These are phyloP conservation scores for Pseudogymnoascus sp. DNA, from an alignment of 2,329 filamentous ascomycete genomes.

Conservation along the genomic window DNA sequence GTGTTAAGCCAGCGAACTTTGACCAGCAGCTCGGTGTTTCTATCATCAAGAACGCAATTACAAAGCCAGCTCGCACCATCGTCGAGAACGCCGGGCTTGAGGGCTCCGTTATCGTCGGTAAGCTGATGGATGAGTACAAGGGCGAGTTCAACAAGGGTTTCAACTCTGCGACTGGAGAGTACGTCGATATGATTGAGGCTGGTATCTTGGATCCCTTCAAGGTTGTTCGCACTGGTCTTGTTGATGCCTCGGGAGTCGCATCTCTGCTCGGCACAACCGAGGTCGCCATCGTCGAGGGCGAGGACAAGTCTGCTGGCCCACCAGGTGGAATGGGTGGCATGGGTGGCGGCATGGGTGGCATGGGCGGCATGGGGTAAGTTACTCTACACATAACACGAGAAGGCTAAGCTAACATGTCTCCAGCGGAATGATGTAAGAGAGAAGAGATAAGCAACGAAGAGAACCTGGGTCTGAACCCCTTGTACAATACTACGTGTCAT, in stretches of 20 bases:
- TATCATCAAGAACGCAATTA: conserved; percentile 98
- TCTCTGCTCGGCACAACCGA: conserved; percentile 96
- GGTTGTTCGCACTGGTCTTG: conserved; percentile 93
- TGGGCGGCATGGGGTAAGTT: conserved; percentile 50
- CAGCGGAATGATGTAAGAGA: conserved; percentile 29
- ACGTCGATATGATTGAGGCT: conserved; percentile 94
- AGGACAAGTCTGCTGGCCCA: conserved; percentile 70
- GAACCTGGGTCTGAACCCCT: conserved; percentile 1
- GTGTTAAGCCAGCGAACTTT: conserved; percentile 88
- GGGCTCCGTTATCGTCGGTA: conserved; percentile 92
- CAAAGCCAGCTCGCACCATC: conserved; percentile 85
- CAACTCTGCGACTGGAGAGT: conserved; percentile 94
- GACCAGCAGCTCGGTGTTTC: conserved; percentile 97
- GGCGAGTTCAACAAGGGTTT: conserved; percentile 96
- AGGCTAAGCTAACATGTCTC: conserved; percentile 14
- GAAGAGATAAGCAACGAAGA: not conserved
- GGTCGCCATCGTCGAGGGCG: conserved; percentile 94
- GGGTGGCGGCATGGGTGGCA: conserved; percentile 56
- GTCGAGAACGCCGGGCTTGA: conserved; percentile 97
- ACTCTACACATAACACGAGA: not conserved
- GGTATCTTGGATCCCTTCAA: conserved; percentile 99
- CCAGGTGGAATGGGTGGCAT: conserved; percentile 60
- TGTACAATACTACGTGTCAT: conserved; percentile 10
- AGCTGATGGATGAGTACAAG: conserved; percentile 91
- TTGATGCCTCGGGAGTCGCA: conserved; percentile 91